These are phyloP conservation scores for Fraxinus nigra DNA, from an alignment of 305 asterid genomes.

Conservation along the genomic window DNA sequence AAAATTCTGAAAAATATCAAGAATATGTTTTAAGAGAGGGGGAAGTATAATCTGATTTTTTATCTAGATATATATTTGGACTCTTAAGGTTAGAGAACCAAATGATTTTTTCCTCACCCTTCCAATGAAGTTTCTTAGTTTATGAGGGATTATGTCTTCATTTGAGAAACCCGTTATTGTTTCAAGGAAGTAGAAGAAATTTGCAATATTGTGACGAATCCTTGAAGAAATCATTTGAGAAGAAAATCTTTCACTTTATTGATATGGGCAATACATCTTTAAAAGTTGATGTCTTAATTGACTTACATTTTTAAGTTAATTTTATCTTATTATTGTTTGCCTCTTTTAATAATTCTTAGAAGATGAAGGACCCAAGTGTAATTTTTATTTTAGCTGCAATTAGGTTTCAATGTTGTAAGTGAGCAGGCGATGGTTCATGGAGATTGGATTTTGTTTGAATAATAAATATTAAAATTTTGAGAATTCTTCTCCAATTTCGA, in stretches of 20 bases:
- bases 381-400: background rate
- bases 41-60: too few species aligned
- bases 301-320: background rate
- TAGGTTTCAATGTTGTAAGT: background rate
- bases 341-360: background rate
- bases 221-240: background rate
- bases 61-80: background rate
- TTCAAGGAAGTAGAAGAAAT: background rate
- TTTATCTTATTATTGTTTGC: background rate
- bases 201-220: background rate
- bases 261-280: background rate
- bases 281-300: background rate
- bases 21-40: background rate
- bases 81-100: background rate
- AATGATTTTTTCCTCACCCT: background rate
- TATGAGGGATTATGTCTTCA: background rate
- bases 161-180: background rate
- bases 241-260: background rate
- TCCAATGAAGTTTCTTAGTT: background rate
- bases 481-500: background rate
- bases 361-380: background rate
- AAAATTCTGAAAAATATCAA: background rate
- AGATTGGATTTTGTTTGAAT: background rate
- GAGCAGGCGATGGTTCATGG: background rate
- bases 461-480: too few species aligned